Base-by-base conservation (phyloP, 495 filamentous ascomycete species). In the Xylaria cubensis region DNA sequence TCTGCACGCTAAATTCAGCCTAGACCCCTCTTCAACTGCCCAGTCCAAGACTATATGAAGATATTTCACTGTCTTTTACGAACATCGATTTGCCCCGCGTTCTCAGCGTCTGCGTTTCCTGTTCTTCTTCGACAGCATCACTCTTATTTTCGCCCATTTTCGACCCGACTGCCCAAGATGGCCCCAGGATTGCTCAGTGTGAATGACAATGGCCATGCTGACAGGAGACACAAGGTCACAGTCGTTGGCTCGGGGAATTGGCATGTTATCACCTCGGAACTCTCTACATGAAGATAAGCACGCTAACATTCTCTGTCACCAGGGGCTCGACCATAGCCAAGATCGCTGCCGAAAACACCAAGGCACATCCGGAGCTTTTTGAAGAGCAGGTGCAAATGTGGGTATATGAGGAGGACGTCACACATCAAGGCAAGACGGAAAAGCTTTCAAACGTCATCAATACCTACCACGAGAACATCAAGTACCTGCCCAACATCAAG, bases 291-390 rank as follows among this genome's bases (percentile, higher is more conserved):
- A 17, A 26, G 53, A 44, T 24, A n/a, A 21, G 3, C 32, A 53
- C 29, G 50, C 70, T 72, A 72, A 72, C 26, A 19, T n/a, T 32
- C 21, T 34, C 10, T 44, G 10, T 39, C 12, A 8, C 13, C 51
- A 95, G 93, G 93, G 97, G 97, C 74, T 95, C 93, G 51, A 94
- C 96, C 53, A 98, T 99, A 79, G 91, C 95, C 75, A 99, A 99
- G 83, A 95, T 99, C 72, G 87, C 97, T 64, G 94, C 96, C 70
- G 94, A 99, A 83, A 98, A 97, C 83, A 91, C 94, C 29, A 86
- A 86, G 68, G 89, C 85, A 73, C 87, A 98, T 81, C 85, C 90
- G 0, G 88, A 93, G 39, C 73, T 97, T 58, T 99, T 98, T 79
- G 91, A 98, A 73, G 82, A 90, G 75, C 88, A 94, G 67, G 94